These are phyloP conservation scores for Hypholoma sublateritium DNA, from an alignment of 768 basidiomycete genomes.

Conservation along the genomic window DNA sequence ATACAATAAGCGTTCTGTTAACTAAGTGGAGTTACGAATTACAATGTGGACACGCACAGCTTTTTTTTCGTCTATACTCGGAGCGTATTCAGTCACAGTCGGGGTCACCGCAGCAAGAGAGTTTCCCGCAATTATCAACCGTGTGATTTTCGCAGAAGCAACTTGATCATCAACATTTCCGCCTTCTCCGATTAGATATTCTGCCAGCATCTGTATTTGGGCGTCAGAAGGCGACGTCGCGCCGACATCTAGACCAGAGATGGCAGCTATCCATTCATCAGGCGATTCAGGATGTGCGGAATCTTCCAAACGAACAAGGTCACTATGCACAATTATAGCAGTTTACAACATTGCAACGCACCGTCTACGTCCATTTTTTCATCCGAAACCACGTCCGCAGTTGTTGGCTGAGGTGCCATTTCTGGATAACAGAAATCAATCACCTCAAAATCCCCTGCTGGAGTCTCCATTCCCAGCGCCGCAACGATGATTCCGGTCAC, in stretches of 20 bases:
- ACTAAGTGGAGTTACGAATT: background rate
- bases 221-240: constrained; percentile 60
- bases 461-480: constrained; percentile 87
- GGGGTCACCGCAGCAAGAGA: constrained; percentile 60
- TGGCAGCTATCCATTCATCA: constrained; percentile 81
- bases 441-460: constrained; percentile 90
- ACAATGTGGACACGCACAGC: constrained; percentile 39
- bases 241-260: constrained; percentile 86
- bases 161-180: constrained; percentile 69
- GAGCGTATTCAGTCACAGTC: constrained; percentile 30
- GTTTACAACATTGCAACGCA: constrained; percentile 27
- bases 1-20: constrained; percentile 6
- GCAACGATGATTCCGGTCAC: constrained; percentile 94
- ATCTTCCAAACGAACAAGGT: constrained; percentile 4
- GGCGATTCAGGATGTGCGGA: constrained; percentile 16
- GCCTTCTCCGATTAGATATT: constrained; percentile 84
- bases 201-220: constrained; percentile 82
- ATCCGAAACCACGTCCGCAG: constrained; percentile 24
- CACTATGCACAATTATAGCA: background rate
- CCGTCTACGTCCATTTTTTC: constrained; percentile 74
- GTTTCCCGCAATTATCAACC: constrained; percentile 89
- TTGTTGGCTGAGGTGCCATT: constrained; percentile 62
- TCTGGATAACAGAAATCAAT: constrained; percentile 86
- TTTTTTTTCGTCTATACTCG: constrained; percentile 49
- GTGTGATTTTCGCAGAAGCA: constrained; percentile 70